Evolutionary conservation across 2,329 filamentous ascomycete species (phyloP), one percentile per base, ranked within the genome.

Genomic region (Fusarium gaditjirri): DNA sequence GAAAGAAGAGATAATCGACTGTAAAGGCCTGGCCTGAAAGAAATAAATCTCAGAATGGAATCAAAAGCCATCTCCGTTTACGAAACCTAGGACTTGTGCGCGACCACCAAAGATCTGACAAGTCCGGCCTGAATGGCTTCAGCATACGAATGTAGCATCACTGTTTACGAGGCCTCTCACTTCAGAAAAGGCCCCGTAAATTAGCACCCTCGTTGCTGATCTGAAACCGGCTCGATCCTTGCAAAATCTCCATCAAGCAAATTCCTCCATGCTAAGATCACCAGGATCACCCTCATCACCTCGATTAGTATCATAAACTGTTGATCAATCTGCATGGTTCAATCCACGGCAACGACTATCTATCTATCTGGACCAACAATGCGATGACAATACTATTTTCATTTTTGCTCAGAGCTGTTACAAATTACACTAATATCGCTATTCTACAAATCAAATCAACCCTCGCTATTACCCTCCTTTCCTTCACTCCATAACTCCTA

Each of bases 371-470:
- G n/a, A 54, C 46, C 36, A 33, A 47, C 27, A 17, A 27, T n/a
- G 25, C 36, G n/a, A 35, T 35, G 39, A 35, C 33, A 63, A 66
- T 41, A 38, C 42, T 29, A 33, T 52, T 29, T 69, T n/a, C 50
- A 54, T 73, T 70, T 73, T 43, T 71, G 57, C 43, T 46, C 38
- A 52, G 59, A 56, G 49, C 53, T 64, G 57, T 33, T 54, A 35
- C 62, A 71, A 64, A 71, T 72, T 65, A 67, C 54, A 52, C 25
- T 39, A 54, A 55, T 63, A 73, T 73, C 70, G 70, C 66, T 72
- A 46, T 41, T 66, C 57, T 57, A 65, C 63, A 68, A 57, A 23
- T 53, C 35, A 61, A 68, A 73, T 54, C 52, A 71, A 61, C 59
- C 56, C 43, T 74, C 71, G 67, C 59, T 73, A 65, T 73, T 72